Evolutionary conservation across 2,329 filamentous ascomycete species (phyloP).

Genomic region (Aphanoascus verrucosus): DNA sequence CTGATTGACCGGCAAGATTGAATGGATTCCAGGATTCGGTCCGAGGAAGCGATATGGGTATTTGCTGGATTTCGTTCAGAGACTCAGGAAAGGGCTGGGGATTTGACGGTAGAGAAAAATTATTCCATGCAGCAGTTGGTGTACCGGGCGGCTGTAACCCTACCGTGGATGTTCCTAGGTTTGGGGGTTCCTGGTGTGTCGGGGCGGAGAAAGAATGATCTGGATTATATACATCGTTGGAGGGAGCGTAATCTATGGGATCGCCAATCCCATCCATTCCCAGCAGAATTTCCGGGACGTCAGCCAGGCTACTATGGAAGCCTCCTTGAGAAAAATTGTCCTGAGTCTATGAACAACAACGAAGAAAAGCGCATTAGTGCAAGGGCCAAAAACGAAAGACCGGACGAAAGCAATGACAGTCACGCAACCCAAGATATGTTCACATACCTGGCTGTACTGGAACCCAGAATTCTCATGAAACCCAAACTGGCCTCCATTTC

Average conservation of each 20-base stretch:
- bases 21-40: constrained; percentile 4
- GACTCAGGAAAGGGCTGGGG: neutral
- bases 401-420: neutral
- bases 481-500: neutral
- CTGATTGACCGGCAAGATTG: neutral
- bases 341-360: neutral
- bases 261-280: neutral
- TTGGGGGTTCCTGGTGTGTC: neutral
- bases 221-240: neutral
- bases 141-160: neutral
- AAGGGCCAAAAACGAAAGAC: neutral
- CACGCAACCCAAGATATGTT: neutral
- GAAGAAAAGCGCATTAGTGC: neutral
- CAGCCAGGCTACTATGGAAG: constrained; percentile 11
- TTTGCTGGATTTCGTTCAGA: neutral
- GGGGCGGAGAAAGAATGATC: neutral
- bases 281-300: constrained; percentile 22
- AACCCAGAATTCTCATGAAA: neutral
- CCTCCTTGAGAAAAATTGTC: neutral
- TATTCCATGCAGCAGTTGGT: neutral
- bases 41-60: neutral
- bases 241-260: neutral
- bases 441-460: neutral
- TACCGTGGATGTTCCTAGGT: neutral
- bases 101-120: neutral